Evolutionary conservation across 2,329 filamentous ascomycete genomes (phyloP), one percentile per base, ranked within the genome.

Genomic region (Ascosphaera pollenicola): DNA sequence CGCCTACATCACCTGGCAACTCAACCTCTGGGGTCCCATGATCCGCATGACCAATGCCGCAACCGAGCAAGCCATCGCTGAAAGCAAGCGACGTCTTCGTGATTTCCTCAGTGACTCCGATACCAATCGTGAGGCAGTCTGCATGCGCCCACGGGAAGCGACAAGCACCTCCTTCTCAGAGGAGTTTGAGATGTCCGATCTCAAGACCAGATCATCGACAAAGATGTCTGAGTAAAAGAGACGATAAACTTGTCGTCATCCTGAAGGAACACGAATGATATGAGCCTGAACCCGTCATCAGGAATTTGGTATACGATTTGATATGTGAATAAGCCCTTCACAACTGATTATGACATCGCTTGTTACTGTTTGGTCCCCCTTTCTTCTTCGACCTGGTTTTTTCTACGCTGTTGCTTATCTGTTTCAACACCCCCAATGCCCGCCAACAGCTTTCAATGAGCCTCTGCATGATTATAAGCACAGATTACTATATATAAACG

Each of bases 1-100:
- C 41, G 80, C 78, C 3, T 98, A 95, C 51, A 66, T 94, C 19
- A 89, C 85, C 3, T 94, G 89, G 60, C 85, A 75, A 26, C 75
- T 98, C 47, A 95, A 95, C 55, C 73, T 98, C 13, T 85, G 92
- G 62, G 89, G 89, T 1, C 89, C 89, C 0, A 95, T 98, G 66
- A 66, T 91, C 48, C 84, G 91, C 53, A 94, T 98, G 82, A 72
- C 74, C 47, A 89, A 89, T 49, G 89, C 89, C 11, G 89, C 89
- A 3, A 77, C 74, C 37, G 68, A 69, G 45, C 89, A 98, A 60
- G 89, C 81, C 6, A 52, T 93, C 21, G 83, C 92, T 48, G 83
- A 98, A 47, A 81, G 82, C 53, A 94, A 93, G 64, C 78, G 89
- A 62, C 77, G 80, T 49, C 70, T 95, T 36, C 73, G 87, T 17